Percentiles rank a stretch among this genome's conserved stretches.
Conservation (phyloP, 306 rosid species). For the Corylus avellana region DNA sequence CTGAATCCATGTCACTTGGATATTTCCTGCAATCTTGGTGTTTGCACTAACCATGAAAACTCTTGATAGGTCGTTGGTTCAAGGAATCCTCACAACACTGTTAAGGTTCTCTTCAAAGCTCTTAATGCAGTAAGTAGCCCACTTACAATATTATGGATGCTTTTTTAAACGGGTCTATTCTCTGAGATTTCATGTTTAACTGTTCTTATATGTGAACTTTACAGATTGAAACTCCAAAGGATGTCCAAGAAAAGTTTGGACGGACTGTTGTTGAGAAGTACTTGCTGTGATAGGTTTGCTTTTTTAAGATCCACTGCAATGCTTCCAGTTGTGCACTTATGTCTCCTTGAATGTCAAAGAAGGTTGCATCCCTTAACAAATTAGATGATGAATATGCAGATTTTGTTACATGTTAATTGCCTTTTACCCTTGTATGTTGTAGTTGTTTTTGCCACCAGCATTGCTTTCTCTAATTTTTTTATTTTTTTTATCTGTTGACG, state of each 20-base stretch:
- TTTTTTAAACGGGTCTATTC: constrained; percentile 17
- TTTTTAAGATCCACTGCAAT: constrained; percentile 14
- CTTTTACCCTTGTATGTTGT: not conserved
- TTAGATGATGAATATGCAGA: not conserved
- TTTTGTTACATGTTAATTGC: not conserved
- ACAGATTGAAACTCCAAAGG: constrained; percentile 92
- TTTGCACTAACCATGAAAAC: constrained; percentile 23
- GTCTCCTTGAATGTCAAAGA: not conserved
- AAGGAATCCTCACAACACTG: constrained; percentile 84
- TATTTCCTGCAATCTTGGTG: constrained; percentile 14
- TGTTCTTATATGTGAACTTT: constrained; percentile 22
- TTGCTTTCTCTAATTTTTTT: not conserved
- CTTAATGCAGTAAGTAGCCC: constrained; percentile 75
- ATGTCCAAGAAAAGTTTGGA: constrained; percentile 86
- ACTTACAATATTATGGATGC: constrained; percentile 14
- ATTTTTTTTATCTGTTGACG: not conserved
- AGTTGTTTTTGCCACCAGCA: not conserved
- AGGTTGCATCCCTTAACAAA: not conserved
- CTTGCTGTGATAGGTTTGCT: constrained; percentile 48
- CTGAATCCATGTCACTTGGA: constrained; percentile 16
- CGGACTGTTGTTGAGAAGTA: constrained; percentile 92
- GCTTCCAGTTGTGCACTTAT: constrained; percentile 3
- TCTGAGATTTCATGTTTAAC: constrained; percentile 9
- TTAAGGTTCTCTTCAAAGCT: constrained; percentile 87
- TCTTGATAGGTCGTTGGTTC: constrained; percentile 78